Percentiles rank a stretch among this genome's conserved stretches.
Conservation (phyloP, 148 eudicot species). For the Linanthus parryae region DNA sequence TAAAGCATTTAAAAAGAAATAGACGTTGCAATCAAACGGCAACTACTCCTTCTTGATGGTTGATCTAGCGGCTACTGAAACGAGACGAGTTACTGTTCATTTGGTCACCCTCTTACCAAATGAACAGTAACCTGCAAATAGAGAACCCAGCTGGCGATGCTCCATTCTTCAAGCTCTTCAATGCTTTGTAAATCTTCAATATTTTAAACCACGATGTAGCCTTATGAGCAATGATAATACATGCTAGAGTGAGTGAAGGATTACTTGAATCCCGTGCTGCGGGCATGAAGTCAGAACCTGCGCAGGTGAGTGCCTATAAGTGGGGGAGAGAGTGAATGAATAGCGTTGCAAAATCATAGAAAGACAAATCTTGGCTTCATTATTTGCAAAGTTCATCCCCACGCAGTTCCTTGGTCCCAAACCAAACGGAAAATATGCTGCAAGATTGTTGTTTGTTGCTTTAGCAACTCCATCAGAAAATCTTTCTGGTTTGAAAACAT, state of each 20-base stretch:
- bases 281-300: constrained; percentile 6
- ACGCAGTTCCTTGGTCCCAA: constrained; percentile 11
- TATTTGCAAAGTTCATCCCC: constrained; percentile 7
- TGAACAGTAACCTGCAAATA: too few species aligned
- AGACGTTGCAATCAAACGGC: too few species aligned
- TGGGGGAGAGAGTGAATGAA: constrained; percentile 2
- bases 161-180: too few species aligned
- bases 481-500: constrained; percentile 5
- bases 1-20: too few species aligned
- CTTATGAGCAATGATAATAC: too few species aligned
- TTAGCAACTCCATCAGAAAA: constrained; percentile 1
- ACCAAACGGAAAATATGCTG: constrained; percentile 11
- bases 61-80: too few species aligned
- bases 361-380: constrained; percentile 9
- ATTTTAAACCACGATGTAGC: too few species aligned
- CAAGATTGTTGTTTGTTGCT: not conserved
- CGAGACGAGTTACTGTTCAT: too few species aligned
- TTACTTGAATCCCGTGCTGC: constrained; percentile 9
- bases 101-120: too few species aligned
- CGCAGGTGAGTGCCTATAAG: constrained; percentile 6
- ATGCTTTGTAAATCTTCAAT: too few species aligned
- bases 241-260: constrained; percentile 8
- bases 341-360: constrained; percentile 10
- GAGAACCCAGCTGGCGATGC: too few species aligned
- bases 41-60: too few species aligned